Conservation (phyloP, 306 rosid genomes). For the Cicer pinnatifidum region DNA sequence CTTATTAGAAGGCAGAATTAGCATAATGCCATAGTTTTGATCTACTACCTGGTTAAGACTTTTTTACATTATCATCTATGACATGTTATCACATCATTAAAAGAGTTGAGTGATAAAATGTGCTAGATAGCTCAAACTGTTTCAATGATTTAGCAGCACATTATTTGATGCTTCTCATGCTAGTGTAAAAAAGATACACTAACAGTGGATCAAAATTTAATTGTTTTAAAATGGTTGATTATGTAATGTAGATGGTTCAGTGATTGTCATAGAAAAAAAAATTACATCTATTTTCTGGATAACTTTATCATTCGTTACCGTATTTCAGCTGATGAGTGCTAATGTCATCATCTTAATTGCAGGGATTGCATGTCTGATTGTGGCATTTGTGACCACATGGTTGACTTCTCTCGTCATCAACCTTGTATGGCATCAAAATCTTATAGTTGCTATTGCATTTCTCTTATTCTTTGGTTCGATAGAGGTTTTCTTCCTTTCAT, state of each 20-base stretch:
- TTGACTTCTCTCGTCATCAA: constrained; percentile 70
- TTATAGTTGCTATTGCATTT: constrained; percentile 61
- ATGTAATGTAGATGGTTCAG: constrained; percentile 24
- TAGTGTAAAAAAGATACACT: constrained; percentile 21
- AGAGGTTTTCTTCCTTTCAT: constrained; percentile 75
- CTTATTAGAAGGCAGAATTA: constrained; percentile 25
- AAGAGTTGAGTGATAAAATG: constrained; percentile 39
- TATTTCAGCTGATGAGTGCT: constrained; percentile 36
- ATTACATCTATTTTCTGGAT: not conserved
- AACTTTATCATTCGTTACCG: constrained; percentile 25
- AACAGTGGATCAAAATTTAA: constrained; percentile 3
- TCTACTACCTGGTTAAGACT: constrained; percentile 1
- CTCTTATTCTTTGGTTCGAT: constrained; percentile 60
- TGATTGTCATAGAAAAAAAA: not conserved
- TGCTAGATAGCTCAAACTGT: constrained; percentile 22
- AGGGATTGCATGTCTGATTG: constrained; percentile 71
- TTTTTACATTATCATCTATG: constrained; percentile 11
- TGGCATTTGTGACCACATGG: constrained; percentile 68
- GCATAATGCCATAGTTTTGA: constrained; percentile 13
- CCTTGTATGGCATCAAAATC: constrained; percentile 77
- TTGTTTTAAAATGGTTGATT: constrained; percentile 28
- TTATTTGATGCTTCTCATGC: constrained; percentile 18
- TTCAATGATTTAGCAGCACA: constrained; percentile 8
- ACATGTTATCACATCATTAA: not conserved
- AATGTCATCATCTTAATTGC: constrained; percentile 47